Evolutionary conservation across 2,329 filamentous ascomycete species (phyloP).

Genomic region (Claviceps sorghi): DNA sequence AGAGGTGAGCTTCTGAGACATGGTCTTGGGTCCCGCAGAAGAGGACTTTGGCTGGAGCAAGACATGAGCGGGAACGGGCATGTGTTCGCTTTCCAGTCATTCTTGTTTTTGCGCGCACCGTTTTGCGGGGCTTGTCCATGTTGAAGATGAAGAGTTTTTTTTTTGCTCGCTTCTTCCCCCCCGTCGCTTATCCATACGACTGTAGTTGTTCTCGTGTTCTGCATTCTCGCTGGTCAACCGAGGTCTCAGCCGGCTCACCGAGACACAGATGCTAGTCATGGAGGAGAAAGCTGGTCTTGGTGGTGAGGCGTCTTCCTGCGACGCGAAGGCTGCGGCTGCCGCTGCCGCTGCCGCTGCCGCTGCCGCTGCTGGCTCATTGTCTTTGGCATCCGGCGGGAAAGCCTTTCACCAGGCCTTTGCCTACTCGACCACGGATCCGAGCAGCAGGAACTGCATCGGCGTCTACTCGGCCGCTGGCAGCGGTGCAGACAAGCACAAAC

Average conservation of each 20-base stretch:
- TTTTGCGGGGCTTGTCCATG: no score
- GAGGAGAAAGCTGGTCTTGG: background rate
- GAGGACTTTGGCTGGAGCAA: no score
- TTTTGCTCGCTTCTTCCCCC: no score
- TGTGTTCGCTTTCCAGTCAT: no score
- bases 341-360: background rate
- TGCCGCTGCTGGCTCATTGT: background rate
- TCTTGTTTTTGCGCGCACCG: no score
- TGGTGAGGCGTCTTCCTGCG: background rate
- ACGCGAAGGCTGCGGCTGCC: background rate
- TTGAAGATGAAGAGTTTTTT: no score
- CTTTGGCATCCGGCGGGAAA: background rate
- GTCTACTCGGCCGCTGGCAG: slow-evolving; percentile 18
- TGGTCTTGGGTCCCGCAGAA: no score
- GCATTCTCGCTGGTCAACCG: no score
- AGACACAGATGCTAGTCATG: background rate
- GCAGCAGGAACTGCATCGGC: slow-evolving; percentile 22
- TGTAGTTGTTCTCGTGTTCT: no score
- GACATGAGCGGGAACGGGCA: no score
- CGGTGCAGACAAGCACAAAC: slow-evolving; percentile 16
- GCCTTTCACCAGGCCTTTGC: slow-evolving; percentile 8
- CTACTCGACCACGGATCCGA: slow-evolving; percentile 15
- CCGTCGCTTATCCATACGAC: no score
- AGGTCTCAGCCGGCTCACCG: background rate
- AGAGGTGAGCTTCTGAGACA: no score